These are phyloP conservation scores for Apophysomyces sp. DNA, from an alignment of 371 early-diverging fungal species.

Conservation along the genomic window DNA sequence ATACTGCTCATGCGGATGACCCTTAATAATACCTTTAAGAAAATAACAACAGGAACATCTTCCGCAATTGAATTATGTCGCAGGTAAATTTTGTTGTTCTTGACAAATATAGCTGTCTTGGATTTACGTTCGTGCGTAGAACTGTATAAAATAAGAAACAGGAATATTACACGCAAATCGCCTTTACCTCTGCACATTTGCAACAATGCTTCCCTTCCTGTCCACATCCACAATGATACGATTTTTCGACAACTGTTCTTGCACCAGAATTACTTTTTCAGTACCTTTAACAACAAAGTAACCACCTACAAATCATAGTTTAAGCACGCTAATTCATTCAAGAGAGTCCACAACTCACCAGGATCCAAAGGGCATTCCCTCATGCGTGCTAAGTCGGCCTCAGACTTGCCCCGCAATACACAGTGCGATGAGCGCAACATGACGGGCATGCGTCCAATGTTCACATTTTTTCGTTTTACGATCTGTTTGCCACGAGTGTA, in stretches of 20 bases:
- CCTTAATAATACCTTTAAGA: constrained; percentile 57
- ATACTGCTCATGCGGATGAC: background rate
- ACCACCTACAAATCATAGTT: constrained; percentile 61
- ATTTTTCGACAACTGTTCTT: constrained; percentile 99
- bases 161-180: background rate
- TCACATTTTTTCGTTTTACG: constrained; percentile 83
- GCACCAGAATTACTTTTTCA: constrained; percentile 99
- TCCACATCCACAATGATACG: constrained; percentile 99
- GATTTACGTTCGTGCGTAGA: constrained; percentile 98
- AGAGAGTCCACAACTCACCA: constrained; percentile 32
- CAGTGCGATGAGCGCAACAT: constrained; percentile 97
- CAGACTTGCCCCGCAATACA: constrained; percentile 76
- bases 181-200: constrained; percentile 46
- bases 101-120: constrained; percentile 90
- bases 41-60: constrained; percentile 92
- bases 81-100: constrained; percentile 84
- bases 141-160: constrained; percentile 37
- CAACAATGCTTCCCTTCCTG: constrained; percentile 75
- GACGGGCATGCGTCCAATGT: constrained; percentile 98
- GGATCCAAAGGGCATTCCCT: constrained; percentile 99
- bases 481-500: constrained; percentile 93
- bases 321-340: constrained; percentile 7
- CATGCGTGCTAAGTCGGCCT: constrained; percentile 82
- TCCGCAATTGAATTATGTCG: constrained; percentile 95
- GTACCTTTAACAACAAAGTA: constrained; percentile 99